phyloP scores from a whole-genome alignment of 805 yeast species.

The Myxozyma neotropica region DNA sequence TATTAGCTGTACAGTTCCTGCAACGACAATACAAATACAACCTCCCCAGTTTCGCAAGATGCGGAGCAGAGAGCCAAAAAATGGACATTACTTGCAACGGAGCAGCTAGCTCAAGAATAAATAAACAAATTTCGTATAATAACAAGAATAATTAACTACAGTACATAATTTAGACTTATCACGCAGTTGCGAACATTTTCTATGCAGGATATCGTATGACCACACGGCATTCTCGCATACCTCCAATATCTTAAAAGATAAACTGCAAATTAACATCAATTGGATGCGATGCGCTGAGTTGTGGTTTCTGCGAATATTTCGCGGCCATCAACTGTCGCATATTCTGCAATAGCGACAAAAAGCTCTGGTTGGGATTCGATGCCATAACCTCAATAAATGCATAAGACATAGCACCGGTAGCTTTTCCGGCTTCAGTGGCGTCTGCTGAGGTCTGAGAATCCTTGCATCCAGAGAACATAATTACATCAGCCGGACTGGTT shows the following conservation, averaged over 20 bases:
- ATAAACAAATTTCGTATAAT: too few species aligned
- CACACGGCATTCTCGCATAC: too few species aligned
- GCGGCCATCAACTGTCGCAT: slow-evolving; percentile 64
- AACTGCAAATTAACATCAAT: slow-evolving; percentile 62
- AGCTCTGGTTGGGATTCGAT: slow-evolving; percentile 66
- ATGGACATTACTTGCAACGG: too few species aligned
- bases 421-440: slow-evolving; percentile 66
- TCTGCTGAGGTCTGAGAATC: slow-evolving; percentile 86
- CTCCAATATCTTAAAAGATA: slow-evolving; percentile 45
- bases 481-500: slow-evolving; percentile 74
- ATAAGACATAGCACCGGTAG: slow-evolving; percentile 85
- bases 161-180: too few species aligned
- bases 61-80: too few species aligned
- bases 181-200: too few species aligned
- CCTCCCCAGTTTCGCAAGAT: too few species aligned
- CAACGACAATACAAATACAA: background rate
- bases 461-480: slow-evolving; percentile 77
- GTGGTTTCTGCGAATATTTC: slow-evolving; percentile 81
- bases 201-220: too few species aligned
- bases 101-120: too few species aligned
- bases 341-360: slow-evolving; percentile 66
- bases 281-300: slow-evolving; percentile 79
- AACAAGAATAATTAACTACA: too few species aligned
- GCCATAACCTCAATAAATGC: slow-evolving; percentile 69
- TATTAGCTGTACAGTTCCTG: background rate